Conservation (phyloP, 2,329 filamentous ascomycete species). For the Orbilia javanica region DNA sequence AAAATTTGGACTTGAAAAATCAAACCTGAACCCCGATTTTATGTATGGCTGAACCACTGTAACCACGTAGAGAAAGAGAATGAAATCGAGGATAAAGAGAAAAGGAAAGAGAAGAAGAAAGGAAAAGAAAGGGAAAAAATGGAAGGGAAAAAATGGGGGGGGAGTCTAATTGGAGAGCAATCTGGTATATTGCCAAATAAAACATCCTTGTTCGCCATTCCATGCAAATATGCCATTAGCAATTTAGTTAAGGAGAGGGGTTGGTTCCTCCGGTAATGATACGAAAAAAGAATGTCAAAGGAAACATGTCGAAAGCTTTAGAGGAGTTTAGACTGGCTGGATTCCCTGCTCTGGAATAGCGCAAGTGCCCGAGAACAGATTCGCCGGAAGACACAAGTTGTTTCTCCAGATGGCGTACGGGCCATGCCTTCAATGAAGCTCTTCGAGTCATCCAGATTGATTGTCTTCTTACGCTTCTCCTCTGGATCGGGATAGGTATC, state of each 20-base stretch:
- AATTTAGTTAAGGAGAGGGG: constrained; percentile 11
- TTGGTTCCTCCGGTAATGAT: neutral
- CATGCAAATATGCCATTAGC: constrained; percentile 55
- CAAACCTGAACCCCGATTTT: constrained; percentile 59
- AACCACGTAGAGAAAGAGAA: constrained; percentile 35
- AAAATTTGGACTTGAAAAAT: constrained; percentile 31
- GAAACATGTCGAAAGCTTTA: constrained; percentile 14
- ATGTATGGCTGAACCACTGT: constrained; percentile 55
- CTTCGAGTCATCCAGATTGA: constrained; percentile 32
- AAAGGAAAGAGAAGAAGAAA: neutral
- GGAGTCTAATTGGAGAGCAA: constrained; percentile 42
- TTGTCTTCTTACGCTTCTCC: constrained; percentile 26
- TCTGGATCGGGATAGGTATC: constrained; percentile 49
- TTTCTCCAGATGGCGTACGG: constrained; percentile 43
- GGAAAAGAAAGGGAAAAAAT: constrained; percentile 29
- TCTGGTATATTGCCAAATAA: constrained; percentile 55
- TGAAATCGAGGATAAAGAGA: constrained; percentile 22
- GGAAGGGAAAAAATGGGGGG: neutral
- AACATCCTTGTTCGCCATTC: constrained; percentile 56
- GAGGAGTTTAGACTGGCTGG: constrained; percentile 31
- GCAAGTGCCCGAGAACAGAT: constrained; percentile 52
- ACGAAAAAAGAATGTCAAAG: constrained; percentile 30
- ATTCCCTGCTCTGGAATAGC: constrained; percentile 45
- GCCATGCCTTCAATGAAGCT: constrained; percentile 49
- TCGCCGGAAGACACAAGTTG: constrained; percentile 45